A percentile compares a stretch with the other conserved stretches of the same genome.
Evolutionary conservation across 352 stramenopile genomes (phyloP).

Genomic region (Peronospora destructor): DNA sequence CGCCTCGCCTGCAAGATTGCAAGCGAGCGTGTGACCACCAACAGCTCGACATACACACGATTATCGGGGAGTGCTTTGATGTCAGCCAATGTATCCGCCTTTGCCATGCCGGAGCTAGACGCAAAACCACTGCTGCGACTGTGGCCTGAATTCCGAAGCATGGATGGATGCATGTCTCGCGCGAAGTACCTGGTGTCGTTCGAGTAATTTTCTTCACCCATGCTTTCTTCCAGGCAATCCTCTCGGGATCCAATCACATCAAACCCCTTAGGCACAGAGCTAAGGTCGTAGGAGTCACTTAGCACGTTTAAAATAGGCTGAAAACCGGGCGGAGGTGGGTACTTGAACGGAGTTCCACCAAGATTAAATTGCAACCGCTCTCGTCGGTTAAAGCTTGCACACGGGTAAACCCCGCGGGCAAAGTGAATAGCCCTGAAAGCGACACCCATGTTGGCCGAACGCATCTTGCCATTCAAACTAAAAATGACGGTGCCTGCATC

Average conservation of each 20-base stretch:
- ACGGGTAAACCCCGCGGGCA: constrained; percentile 76
- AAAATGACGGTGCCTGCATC: constrained; percentile 88
- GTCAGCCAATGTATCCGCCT: constrained; percentile 62
- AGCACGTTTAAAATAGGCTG: constrained; percentile 70
- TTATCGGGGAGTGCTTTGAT: constrained; percentile 75
- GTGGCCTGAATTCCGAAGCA: constrained; percentile 49
- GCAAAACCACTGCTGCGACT: constrained; percentile 37
- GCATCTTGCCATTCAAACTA: constrained; percentile 88
- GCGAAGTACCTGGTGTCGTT: constrained; percentile 74
- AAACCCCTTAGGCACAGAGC: constrained; percentile 57
- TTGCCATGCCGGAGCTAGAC: constrained; percentile 37
- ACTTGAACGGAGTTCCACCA: constrained; percentile 74
- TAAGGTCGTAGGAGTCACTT: constrained; percentile 33
- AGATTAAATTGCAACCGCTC: constrained; percentile 86
- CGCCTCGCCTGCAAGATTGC: constrained; percentile 76
- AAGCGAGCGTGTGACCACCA: constrained; percentile 69
- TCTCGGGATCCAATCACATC: constrained; percentile 69
- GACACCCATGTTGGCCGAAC: constrained; percentile 78
- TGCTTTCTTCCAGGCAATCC: constrained; percentile 77
- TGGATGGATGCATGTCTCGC: constrained; percentile 67
- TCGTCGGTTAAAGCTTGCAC: constrained; percentile 82
- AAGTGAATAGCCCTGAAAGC: constrained; percentile 81
- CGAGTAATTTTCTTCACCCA: constrained; percentile 80
- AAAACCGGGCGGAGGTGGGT: constrained; percentile 67
- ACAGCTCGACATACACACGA: constrained; percentile 67